Evolutionary conservation across 495 filamentous ascomycete genomes (phyloP).

Genomic region (Sordaria brevicollis): DNA sequence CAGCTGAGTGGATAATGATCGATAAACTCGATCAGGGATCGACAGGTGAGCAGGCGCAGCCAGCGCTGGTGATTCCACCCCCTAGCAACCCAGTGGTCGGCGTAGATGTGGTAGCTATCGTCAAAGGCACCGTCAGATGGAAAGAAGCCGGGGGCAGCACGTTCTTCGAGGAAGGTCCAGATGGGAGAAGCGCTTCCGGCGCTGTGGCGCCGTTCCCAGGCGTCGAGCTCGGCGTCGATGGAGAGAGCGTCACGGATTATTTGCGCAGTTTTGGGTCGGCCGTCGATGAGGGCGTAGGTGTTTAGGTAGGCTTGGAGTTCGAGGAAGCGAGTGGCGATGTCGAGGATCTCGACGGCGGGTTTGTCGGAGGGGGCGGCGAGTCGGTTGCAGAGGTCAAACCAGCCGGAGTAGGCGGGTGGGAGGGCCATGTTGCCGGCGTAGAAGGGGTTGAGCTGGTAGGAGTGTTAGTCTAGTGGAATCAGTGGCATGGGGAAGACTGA

Average conservation of each 20-base stretch:
- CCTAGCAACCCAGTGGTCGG: constrained; percentile 44
- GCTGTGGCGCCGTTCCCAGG: constrained; percentile 18
- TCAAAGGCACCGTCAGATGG: constrained; percentile 38
- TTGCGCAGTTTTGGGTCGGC: constrained; percentile 14
- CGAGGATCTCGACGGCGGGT: constrained; percentile 21
- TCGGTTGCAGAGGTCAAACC: constrained; percentile 20
- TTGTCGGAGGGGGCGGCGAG: constrained; percentile 14
- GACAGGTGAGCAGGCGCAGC: constrained; percentile 46
- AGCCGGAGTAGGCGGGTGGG: constrained; percentile 26
- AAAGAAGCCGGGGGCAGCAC: constrained; percentile 13
- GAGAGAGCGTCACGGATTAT: constrained; percentile 22
- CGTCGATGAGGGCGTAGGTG: constrained; percentile 21
- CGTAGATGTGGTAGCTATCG: constrained; percentile 50
- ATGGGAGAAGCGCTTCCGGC: constrained; percentile 8
- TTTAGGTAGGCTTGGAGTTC: constrained; percentile 20
- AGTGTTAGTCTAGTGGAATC: neutral
- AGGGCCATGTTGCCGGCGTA: constrained; percentile 20
- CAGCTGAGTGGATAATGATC: constrained; percentile 20
- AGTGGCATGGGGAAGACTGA: constrained; percentile 10
- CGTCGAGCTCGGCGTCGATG: constrained; percentile 24
- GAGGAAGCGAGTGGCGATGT: constrained; percentile 22
- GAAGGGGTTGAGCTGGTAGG: constrained; percentile 23
- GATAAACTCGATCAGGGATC: constrained; percentile 34
- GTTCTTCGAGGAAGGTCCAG: constrained; percentile 21
- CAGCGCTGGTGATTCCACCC: constrained; percentile 57